Percentiles rank a stretch among this genome's conserved stretches.
These are phyloP conservation scores for Corchorus olitorius DNA, from an alignment of 345 rosid genomes.

Conservation along the genomic window DNA sequence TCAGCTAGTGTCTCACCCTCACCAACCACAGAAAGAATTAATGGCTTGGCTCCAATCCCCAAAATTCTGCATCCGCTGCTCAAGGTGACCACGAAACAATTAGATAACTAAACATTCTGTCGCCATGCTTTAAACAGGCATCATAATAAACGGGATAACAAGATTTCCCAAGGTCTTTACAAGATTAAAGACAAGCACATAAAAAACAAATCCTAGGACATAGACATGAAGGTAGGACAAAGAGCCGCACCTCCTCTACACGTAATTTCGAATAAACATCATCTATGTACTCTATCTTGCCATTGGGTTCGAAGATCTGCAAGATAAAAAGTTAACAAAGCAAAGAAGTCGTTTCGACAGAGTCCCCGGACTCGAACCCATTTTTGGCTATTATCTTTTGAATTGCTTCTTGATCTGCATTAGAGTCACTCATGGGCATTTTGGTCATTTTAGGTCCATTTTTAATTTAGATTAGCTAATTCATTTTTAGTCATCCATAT, in stretches of 20 bases:
- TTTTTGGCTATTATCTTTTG: too few species aligned
- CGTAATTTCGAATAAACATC: slow-evolving; percentile 81
- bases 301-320: slow-evolving; percentile 68
- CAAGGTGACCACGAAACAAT: neutral
- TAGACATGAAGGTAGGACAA: neutral
- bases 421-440: too few species aligned
- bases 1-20: slow-evolving; percentile 65
- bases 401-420: too few species aligned
- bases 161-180: neutral
- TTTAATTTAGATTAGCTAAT: too few species aligned
- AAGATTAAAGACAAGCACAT: neutral
- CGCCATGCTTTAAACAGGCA: neutral
- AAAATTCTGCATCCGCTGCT: slow-evolving; percentile 63
- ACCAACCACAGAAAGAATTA: slow-evolving; percentile 63
- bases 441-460: too few species aligned
- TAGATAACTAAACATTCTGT: neutral
- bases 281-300: slow-evolving; percentile 74
- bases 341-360: too few species aligned
- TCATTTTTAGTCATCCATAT: too few species aligned
- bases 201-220: neutral
- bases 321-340: slow-evolving; percentile 12
- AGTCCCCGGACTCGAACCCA: too few species aligned
- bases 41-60: slow-evolving; percentile 86
- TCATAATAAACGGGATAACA: neutral
- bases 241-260: slow-evolving; percentile 63